Percentiles rank a stretch among this genome's conserved stretches.
phyloP scores from a whole-genome alignment of 768 basidiomycete species.

The Suillus weaverae region DNA sequence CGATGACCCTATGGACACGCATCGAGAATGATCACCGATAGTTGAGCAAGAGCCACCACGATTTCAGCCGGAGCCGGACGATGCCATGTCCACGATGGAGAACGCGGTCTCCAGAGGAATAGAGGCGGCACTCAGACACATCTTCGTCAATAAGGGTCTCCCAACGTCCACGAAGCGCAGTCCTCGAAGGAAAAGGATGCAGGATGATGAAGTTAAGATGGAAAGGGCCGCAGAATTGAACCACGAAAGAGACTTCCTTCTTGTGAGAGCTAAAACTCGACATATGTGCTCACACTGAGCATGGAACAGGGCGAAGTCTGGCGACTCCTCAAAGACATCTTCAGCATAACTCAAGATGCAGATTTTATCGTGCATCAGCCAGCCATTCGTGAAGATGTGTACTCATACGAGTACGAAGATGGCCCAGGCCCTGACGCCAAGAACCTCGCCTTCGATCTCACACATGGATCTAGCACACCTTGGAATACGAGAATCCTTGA shows the following conservation, averaged over 20 bases:
- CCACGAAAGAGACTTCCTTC: slow-evolving; percentile 9
- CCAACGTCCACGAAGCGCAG: background rate
- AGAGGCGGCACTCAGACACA: slow-evolving; percentile 2
- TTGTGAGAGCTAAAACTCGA: slow-evolving; percentile 3
- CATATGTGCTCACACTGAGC: background rate
- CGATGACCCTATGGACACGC: no score
- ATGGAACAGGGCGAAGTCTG: slow-evolving; percentile 10
- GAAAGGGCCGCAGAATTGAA: slow-evolving; percentile 6
- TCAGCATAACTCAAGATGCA: slow-evolving; percentile 10
- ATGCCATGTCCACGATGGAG: background rate
- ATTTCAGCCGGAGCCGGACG: no score
- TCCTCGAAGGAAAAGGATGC: slow-evolving; percentile 6
- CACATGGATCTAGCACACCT: background rate
- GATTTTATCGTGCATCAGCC: slow-evolving; percentile 8
- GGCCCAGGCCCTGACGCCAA: slow-evolving; percentile 8
- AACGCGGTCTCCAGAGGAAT: background rate
- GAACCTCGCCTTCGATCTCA: slow-evolving; percentile 11
- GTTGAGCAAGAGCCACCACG: no score
- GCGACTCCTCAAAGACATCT: slow-evolving; percentile 13
- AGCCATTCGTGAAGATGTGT: slow-evolving; percentile 2
- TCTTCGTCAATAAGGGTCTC: background rate
- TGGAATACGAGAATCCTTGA: background rate
- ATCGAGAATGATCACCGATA: no score
- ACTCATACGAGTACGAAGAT: slow-evolving; percentile 12
- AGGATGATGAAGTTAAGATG: slow-evolving; percentile 1